phyloP scores from a whole-genome alignment of 495 filamentous ascomycete species.

The Arthonia radiata region DNA sequence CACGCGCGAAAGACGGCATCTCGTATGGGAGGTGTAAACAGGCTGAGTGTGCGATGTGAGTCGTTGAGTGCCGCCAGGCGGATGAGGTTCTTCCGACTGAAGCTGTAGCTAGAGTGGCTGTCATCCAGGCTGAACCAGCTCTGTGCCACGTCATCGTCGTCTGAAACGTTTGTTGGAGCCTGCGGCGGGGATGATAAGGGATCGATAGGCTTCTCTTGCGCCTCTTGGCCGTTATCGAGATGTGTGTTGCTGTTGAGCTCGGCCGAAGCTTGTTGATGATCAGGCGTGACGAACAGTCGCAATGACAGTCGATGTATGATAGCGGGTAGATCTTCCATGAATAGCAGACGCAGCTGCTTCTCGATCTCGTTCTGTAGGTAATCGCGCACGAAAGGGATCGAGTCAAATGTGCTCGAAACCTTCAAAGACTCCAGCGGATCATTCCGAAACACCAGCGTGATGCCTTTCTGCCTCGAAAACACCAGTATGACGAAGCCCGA shows the following conservation, averaged over 20 bases:
- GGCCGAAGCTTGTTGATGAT: conserved; percentile 27
- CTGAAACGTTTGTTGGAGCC: conserved; percentile 55
- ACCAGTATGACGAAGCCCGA: conserved; percentile 94
- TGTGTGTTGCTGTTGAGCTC: conserved; percentile 13
- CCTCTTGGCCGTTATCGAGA: conserved; percentile 22
- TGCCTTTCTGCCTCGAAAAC: conserved; percentile 87
- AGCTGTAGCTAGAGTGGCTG: conserved; percentile 76
- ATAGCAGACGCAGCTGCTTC: conserved; percentile 66
- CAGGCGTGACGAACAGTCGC: conserved; percentile 69
- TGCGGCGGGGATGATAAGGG: conserved; percentile 56
- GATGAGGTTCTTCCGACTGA: conserved; percentile 74
- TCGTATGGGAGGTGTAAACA: conserved; percentile 61
- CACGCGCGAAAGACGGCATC: conserved; percentile 80
- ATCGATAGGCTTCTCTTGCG: conserved; percentile 35
- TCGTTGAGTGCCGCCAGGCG: conserved; percentile 51
- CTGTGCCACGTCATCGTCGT: conserved; percentile 44
- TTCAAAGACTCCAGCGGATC: conserved; percentile 94
- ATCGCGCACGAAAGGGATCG: conserved; percentile 91
- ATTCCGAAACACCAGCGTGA: conserved; percentile 92
- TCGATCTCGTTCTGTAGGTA: conserved; percentile 95
- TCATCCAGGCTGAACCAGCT: conserved; percentile 52
- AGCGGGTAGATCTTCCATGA: conserved; percentile 93
- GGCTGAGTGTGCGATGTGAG: conserved; percentile 63
- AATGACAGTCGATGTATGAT: conserved; percentile 88
- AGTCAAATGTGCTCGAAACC: conserved; percentile 95